Evolutionary conservation across 2,329 filamentous ascomycete species (phyloP), one percentile per base, ranked within the genome.

Genomic region (Calonectria crousiana): DNA sequence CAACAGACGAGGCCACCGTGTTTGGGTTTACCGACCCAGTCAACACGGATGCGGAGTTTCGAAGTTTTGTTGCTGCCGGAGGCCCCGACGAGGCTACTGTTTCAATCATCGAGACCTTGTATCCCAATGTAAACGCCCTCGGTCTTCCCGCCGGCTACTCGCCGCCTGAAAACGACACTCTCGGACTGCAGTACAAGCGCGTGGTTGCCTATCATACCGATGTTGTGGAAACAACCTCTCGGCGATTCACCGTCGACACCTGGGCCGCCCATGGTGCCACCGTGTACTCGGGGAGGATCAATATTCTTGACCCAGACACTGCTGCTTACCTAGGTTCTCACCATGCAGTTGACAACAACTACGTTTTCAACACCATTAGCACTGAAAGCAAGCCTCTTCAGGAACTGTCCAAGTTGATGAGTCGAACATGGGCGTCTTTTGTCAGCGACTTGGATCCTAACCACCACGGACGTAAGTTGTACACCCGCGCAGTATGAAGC

Each of bases 91-190:
- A 52, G 20, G 65, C 30, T 6, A 67, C 65, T 32, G 23, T 67
- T 20, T 49, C 44, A 2, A 30, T 41, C 0, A 67, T 67, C 18
- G 65, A 67, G 47, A 67, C 65, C 1, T 23, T 67, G 47, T 67
- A 67, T 36, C 65, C 65, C 32, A 53, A 67, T 30, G 65, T 67
- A 9, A 67, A 67, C 13, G 65, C 47, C 23, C 47, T 67, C n/a
- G 65, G 65, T 0, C 65, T 67, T 5, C 65, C 65, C 5, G 65
- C 47, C 6, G 65, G 65, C 3, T 67, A 67, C 4, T n/a, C 44
- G 9, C 65, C 65, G 3, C 65, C 65, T 6, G 32, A 53, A 14
- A 67, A 67, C 34, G 65, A 67, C n/a, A 41, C 47, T 1, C 32
- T 67, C 3, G 65, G 65, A 9, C 16, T 67, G 4, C 65, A 67